Conservation (phyloP, 1,139 yeast species). For the Geotrichum aggregatum region DNA sequence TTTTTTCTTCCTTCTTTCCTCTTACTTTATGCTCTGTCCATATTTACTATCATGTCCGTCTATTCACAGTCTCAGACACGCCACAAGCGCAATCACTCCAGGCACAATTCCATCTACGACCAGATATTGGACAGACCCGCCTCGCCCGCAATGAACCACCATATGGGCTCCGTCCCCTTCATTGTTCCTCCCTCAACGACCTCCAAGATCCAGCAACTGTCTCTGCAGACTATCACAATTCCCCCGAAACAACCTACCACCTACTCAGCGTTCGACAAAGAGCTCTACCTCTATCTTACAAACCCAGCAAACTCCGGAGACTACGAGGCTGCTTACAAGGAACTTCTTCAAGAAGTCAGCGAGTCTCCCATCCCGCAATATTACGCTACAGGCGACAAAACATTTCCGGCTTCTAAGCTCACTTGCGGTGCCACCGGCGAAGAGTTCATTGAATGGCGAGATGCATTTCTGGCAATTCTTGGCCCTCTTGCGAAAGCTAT, state of each 20-base stretch:
- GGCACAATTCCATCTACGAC: slow-evolving; percentile 15
- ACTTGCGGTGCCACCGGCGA: slow-evolving; percentile 17
- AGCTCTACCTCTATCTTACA: slow-evolving; percentile 14
- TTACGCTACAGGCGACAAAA: slow-evolving; percentile 6
- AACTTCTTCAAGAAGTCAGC: slow-evolving; percentile 11
- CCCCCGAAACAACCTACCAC: slow-evolving; percentile 2
- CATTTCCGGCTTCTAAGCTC: slow-evolving; percentile 10
- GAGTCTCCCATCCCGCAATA: slow-evolving; percentile 10
- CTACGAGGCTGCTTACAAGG: slow-evolving; percentile 16
- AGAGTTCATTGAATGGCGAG: slow-evolving; percentile 16
- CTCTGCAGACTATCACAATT: not conserved
- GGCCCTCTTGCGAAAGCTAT: slow-evolving; percentile 15
- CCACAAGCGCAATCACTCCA: slow-evolving; percentile 12
- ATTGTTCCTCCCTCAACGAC: not conserved
- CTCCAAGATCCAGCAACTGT: not conserved
- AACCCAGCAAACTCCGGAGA: slow-evolving; percentile 17
- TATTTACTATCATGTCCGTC: slow-evolving; percentile 5
- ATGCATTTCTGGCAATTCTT: slow-evolving; percentile 11
- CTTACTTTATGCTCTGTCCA: not conserved
- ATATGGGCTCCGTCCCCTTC: not conserved
- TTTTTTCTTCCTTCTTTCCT: not conserved
- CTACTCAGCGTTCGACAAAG: slow-evolving; percentile 12
- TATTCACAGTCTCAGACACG: not conserved
- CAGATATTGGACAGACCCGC: slow-evolving; percentile 12
- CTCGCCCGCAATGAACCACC: slow-evolving; percentile 14